Conservation (phyloP, 1,284 basidiomycete species). For the Pyrrhoderma lamaoense region DNA sequence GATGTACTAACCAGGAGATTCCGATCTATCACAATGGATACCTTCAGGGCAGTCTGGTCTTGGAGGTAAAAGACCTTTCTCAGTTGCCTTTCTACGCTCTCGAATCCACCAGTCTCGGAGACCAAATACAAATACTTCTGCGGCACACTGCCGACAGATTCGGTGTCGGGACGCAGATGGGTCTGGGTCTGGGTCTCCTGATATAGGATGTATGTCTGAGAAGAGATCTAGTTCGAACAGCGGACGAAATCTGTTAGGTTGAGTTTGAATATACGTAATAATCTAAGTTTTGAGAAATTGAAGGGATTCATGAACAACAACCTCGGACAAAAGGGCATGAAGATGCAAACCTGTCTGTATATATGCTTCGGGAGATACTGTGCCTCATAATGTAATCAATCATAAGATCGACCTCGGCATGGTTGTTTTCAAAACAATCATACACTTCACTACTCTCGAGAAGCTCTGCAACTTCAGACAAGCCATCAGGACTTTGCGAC, state of each 20-base stretch:
- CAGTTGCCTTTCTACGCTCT: constrained; percentile 59
- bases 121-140: constrained; percentile 66
- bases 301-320: too few relatives aligned
- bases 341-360: constrained; percentile 54
- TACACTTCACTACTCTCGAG: constrained; percentile 68
- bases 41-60: constrained; percentile 62
- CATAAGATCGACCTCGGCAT: constrained; percentile 71
- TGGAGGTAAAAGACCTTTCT: constrained; percentile 42
- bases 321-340: constrained; percentile 1
- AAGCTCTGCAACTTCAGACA: constrained; percentile 59
- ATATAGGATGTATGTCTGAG: constrained; percentile 51
- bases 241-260: constrained; percentile 54
- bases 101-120: constrained; percentile 73
- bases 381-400: constrained; percentile 63
- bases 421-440: constrained; percentile 67
- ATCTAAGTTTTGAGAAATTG: constrained; percentile 51
- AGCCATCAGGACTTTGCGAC: constrained; percentile 58
- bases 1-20: constrained; percentile 48
- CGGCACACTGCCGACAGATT: constrained; percentile 63
- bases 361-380: constrained; percentile 57
- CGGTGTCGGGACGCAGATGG: constrained; percentile 46
- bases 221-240: constrained; percentile 64
- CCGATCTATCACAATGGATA: constrained; percentile 46
- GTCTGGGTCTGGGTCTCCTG: constrained; percentile 44
- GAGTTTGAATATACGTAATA: constrained; percentile 47